phyloP scores from a whole-genome alignment of 495 filamentous ascomycete species.

The Xylaria intraflava region DNA sequence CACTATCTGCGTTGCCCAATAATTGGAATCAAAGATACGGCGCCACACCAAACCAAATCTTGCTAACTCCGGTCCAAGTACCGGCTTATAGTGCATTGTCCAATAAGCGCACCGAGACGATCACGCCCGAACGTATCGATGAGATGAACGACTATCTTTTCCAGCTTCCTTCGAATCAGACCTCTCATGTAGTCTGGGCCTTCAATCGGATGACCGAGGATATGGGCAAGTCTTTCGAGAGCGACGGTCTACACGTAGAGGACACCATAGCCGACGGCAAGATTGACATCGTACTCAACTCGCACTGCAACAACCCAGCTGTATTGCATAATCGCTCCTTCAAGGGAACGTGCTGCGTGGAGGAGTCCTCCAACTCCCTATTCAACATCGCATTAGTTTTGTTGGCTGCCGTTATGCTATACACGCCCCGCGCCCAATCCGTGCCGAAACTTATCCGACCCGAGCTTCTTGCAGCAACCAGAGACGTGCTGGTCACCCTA shows the following conservation, averaged over 20 bases:
- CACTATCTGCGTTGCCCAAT: slow-evolving; percentile 4
- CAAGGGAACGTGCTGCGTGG: slow-evolving; percentile 53
- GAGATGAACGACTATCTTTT: slow-evolving; percentile 51
- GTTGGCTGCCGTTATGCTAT: slow-evolving; percentile 18
- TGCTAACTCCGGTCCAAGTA: slow-evolving; percentile 50
- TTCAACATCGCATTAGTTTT: slow-evolving; percentile 30
- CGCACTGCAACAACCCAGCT: slow-evolving; percentile 48
- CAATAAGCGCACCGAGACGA: slow-evolving; percentile 37
- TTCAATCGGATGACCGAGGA: slow-evolving; percentile 40
- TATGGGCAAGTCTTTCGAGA: slow-evolving; percentile 32
- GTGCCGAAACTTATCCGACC: slow-evolving; percentile 8
- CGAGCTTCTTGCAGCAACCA: not conserved
- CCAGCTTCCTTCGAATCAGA: slow-evolving; percentile 35
- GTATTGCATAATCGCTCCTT: slow-evolving; percentile 37
- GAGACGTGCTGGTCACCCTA: slow-evolving; percentile 33
- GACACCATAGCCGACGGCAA: slow-evolving; percentile 40
- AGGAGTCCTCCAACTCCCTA: slow-evolving; percentile 29
- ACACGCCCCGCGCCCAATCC: slow-evolving; percentile 7
- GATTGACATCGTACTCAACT: slow-evolving; percentile 51
- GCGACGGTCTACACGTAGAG: slow-evolving; percentile 48
- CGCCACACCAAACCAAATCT: slow-evolving; percentile 29
- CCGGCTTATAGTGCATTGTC: slow-evolving; percentile 48
- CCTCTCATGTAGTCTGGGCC: slow-evolving; percentile 46
- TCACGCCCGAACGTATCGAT: slow-evolving; percentile 45
- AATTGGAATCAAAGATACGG: not conserved